Conservation (phyloP, 345 rosid species). For the Moringa oleifera region DNA sequence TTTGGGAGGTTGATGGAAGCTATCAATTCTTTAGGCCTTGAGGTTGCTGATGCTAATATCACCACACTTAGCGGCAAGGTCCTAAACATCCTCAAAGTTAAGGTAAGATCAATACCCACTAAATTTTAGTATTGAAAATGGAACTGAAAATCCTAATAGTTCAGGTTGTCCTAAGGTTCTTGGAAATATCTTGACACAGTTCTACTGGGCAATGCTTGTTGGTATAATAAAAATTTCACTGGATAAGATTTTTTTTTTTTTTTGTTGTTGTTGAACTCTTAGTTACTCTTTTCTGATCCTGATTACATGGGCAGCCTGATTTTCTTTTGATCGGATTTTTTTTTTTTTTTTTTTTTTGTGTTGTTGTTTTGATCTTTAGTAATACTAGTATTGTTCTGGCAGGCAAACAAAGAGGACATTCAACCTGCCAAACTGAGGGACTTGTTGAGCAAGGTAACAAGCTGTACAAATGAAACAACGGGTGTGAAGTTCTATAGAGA, state of each 20-base stretch:
- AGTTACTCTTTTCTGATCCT: too few relatives aligned
- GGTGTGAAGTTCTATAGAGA: conserved; percentile 2
- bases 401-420: conserved; percentile 30
- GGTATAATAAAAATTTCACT: background rate
- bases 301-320: too few relatives aligned
- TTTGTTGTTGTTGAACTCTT: too few relatives aligned
- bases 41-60: conserved; percentile 61
- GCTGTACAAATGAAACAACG: background rate
- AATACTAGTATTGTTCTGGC: conserved; percentile 8
- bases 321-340: background rate
- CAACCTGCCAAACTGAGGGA: conserved; percentile 33
- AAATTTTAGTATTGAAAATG: conserved; percentile 3
- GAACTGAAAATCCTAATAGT: background rate
- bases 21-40: conserved; percentile 46
- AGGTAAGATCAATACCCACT: conserved; percentile 38
- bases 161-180: background rate
- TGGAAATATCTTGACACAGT: background rate
- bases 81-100: conserved; percentile 50
- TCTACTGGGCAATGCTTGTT: background rate
- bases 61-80: conserved; percentile 46
- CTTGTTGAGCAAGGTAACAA: conserved; percentile 26
- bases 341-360: too few relatives aligned
- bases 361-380: background rate
- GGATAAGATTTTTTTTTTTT: background rate
- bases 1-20: conserved; percentile 58